Evolutionary conservation across 345 rosid genomes (phyloP).

Genomic region (Gossypium australe): DNA sequence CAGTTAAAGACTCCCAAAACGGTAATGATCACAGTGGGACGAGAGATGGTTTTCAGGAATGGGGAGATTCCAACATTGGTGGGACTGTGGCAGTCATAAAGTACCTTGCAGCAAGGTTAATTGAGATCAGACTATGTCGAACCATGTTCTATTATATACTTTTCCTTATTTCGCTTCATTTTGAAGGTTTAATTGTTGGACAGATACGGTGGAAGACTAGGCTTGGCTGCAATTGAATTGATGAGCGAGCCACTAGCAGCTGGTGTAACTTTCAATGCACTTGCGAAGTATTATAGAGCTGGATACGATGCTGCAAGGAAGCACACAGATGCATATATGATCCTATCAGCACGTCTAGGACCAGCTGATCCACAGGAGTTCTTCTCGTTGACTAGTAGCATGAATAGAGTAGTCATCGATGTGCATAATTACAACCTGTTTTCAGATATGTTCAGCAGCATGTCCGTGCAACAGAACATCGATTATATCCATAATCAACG

Average conservation of each 20-base stretch:
- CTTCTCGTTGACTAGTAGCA: slow-evolving; percentile 19
- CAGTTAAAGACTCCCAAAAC: slow-evolving; percentile 27
- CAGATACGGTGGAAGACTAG: slow-evolving; percentile 14
- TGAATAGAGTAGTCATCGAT: slow-evolving; percentile 27
- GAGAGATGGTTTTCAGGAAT: slow-evolving; percentile 40
- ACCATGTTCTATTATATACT: neutral
- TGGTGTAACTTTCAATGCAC: slow-evolving; percentile 14
- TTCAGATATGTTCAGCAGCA: neutral
- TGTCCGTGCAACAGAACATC: slow-evolving; percentile 22
- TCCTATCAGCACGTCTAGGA: slow-evolving; percentile 32
- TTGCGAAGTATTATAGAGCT: slow-evolving; percentile 23
- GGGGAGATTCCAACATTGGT: slow-evolving; percentile 28
- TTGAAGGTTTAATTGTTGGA: neutral
- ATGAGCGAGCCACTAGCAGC: slow-evolving; percentile 39
- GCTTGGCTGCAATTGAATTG: slow-evolving; percentile 31
- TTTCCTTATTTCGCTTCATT: too few species aligned
- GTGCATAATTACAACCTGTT: slow-evolving; percentile 34
- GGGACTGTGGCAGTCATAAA: slow-evolving; percentile 34
- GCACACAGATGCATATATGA: slow-evolving; percentile 27
- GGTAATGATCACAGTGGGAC: slow-evolving; percentile 29
- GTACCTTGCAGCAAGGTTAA: slow-evolving; percentile 29
- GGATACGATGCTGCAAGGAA: slow-evolving; percentile 37
- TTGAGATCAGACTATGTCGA: neutral
- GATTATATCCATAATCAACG: slow-evolving; percentile 19
- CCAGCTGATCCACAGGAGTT: slow-evolving; percentile 22